Base-by-base conservation (phyloP, 805 yeast species). In the Metschnikowia gelsemii region DNA sequence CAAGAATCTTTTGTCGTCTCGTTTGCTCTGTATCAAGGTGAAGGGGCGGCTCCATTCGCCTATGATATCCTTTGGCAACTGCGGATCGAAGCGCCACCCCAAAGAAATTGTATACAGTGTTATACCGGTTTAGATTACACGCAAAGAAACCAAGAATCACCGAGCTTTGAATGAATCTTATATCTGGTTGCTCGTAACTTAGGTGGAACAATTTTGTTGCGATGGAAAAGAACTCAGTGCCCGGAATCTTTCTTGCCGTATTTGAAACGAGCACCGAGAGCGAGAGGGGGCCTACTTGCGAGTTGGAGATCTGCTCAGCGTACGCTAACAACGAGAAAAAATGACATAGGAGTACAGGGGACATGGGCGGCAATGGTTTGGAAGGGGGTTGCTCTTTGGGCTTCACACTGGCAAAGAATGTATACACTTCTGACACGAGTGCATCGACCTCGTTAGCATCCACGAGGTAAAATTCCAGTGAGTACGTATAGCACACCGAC, bases 81-180 rank as follows among this genome's bases (percentile, higher is more conserved):
- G 72, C 65, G 1, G 66, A 56, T 18, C 72, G 54, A 5, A 64
- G 59, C 3, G 72, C 72, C 7, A 69, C 63, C 1, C 73, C 73
- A 34, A 66, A 58, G 46, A 56, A 68, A 41, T 64, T 66, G 50
- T 64, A 64, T 17, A 62, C 70, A 6, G 72, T 63, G 43, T 64
- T 66, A 47, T 62, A 61, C 8, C 69, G 47, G 40, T 61, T 59
- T 32, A 68, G 53, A 48, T 68, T 69, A 20, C 67, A 63, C 2
- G 70, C 60, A 41, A 58, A 68, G 11, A 69, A 50, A 0, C 65
- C 74, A 30, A 69, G 43, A 2, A 66, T 32, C 18, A 63, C 38
- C 6, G 68, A 60, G 29, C 63, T 52, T 45, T 66, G 72, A 30
- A 68, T 66, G 43, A 62, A 67, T n/a, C 55, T 58, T 20, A 57